Percentiles rank a stretch among this genome's conserved stretches.
Evolutionary conservation across 2,329 filamentous ascomycete species (phyloP).

Genomic region (Colletotrichum acutatum): DNA sequence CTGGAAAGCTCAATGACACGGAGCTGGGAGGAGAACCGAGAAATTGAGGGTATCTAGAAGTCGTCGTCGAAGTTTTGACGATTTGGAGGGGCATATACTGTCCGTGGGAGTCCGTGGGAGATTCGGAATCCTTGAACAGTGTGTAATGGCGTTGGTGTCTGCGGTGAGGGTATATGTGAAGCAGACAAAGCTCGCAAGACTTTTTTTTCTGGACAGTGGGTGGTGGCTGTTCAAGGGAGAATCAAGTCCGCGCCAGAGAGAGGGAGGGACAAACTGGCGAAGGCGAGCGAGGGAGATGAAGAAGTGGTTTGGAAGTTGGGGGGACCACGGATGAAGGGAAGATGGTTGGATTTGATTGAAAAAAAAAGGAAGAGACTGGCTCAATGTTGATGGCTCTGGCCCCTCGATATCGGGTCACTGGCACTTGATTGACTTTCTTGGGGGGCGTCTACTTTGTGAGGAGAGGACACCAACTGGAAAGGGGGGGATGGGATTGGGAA

Average conservation of each 20-base stretch:
- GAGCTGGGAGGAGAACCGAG: constrained; percentile 36
- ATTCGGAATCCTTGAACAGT: constrained; percentile 15
- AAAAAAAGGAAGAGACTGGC: constrained; percentile 24
- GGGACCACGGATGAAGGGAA: constrained; percentile 34
- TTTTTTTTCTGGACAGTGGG: constrained; percentile 24
- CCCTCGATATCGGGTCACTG: constrained; percentile 35
- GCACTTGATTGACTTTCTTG: constrained; percentile 36
- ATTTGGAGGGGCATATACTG: background rate
- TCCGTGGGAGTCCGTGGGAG: constrained; percentile 30
- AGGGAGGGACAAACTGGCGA: constrained; percentile 34
- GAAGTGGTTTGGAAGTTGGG: constrained; percentile 17
- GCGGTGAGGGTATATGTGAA: constrained; percentile 28
- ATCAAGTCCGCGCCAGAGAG: constrained; percentile 33
- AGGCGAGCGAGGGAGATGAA: constrained; percentile 34
- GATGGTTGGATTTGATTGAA: constrained; percentile 35
- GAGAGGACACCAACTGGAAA: constrained; percentile 21
- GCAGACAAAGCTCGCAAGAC: constrained; percentile 32
- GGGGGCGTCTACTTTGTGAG: constrained; percentile 28
- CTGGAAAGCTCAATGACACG: constrained; percentile 31
- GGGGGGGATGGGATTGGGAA: constrained; percentile 30
- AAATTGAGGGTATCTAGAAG: constrained; percentile 31
- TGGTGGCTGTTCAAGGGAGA: constrained; percentile 30
- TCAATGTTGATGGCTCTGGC: constrained; percentile 30
- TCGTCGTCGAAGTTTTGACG: constrained; percentile 23
- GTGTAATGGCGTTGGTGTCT: constrained; percentile 14